These are phyloP conservation scores for Rubia peregrina DNA, from an alignment of 305 asterid species.

Conservation along the genomic window DNA sequence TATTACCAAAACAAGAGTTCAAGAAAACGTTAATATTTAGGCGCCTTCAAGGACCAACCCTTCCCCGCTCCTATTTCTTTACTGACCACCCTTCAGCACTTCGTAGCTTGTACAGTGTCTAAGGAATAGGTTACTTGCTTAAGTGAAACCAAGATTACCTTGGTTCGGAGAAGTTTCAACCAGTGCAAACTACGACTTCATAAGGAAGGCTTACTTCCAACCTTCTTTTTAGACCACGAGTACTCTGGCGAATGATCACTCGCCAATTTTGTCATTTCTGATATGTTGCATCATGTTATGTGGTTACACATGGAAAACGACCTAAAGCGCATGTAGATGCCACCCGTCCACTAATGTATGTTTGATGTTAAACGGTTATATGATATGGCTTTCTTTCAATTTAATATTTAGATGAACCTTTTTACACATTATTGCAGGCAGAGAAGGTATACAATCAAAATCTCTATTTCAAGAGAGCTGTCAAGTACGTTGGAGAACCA, in stretches of 20 bases:
- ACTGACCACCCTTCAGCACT: not conserved
- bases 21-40: not conserved
- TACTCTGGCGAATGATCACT: not conserved
- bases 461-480: slow-evolving; percentile 68
- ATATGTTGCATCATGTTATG: not conserved
- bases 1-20: not conserved
- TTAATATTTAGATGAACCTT: not conserved
- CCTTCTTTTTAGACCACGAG: not conserved
- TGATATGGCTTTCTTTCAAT: not conserved
- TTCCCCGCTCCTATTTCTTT: not conserved
- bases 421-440: slow-evolving; percentile 43
- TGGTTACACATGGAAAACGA: not conserved
- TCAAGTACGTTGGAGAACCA: slow-evolving; percentile 63
- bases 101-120: not conserved
- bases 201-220: too few species aligned
- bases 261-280: not conserved
- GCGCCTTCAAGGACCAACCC: not conserved
- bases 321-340: not conserved
- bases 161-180: not conserved
- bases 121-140: not conserved
- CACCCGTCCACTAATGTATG: not conserved
- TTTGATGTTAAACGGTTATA: not conserved
- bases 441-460: slow-evolving; percentile 82
- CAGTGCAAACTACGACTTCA: too few species aligned
- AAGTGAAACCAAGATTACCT: not conserved